phyloP scores from a whole-genome alignment of 257 asterid species.

The Euphrasia confusa region DNA sequence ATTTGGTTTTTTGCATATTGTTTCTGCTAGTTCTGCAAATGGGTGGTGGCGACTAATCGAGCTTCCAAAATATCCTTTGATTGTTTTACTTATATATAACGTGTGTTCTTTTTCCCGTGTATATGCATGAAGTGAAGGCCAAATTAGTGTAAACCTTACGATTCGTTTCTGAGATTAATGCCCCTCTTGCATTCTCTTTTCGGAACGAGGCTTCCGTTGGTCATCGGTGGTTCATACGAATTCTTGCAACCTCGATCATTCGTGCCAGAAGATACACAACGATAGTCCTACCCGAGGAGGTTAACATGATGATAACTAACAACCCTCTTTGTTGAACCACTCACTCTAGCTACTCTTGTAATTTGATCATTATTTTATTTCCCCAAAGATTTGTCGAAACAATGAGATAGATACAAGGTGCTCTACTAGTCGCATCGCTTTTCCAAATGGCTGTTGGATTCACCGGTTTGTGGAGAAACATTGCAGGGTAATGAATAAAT shows the following conservation, averaged over 20 bases:
- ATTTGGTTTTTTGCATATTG: too few relatives aligned
- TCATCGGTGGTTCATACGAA: constrained; percentile 62
- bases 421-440: constrained; percentile 55
- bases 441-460: constrained; percentile 66
- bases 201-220: constrained; percentile 65
- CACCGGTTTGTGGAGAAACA: constrained; percentile 67
- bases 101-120: too few relatives aligned
- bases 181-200: constrained; percentile 67
- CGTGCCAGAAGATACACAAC: constrained; percentile 33
- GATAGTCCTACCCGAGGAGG: constrained; percentile 43
- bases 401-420: constrained; percentile 75
- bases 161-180: constrained; percentile 60
- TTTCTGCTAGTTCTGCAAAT: too few relatives aligned
- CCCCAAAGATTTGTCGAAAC: constrained; percentile 68
- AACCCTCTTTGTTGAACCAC: neutral
- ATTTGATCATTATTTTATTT: constrained; percentile 6
- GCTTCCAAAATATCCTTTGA: too few relatives aligned
- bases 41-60: too few relatives aligned
- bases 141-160: constrained; percentile 57
- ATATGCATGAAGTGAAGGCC: constrained; percentile 57
- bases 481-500: constrained; percentile 64
- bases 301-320: too few relatives aligned
- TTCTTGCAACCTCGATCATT: constrained; percentile 51
- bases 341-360: neutral
- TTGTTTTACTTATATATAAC: too few relatives aligned